A percentile compares a stretch with the other conserved stretches of the same genome.
Conservation (phyloP, 73 alveolate species). For the Blepharisma stoltei region DNA sequence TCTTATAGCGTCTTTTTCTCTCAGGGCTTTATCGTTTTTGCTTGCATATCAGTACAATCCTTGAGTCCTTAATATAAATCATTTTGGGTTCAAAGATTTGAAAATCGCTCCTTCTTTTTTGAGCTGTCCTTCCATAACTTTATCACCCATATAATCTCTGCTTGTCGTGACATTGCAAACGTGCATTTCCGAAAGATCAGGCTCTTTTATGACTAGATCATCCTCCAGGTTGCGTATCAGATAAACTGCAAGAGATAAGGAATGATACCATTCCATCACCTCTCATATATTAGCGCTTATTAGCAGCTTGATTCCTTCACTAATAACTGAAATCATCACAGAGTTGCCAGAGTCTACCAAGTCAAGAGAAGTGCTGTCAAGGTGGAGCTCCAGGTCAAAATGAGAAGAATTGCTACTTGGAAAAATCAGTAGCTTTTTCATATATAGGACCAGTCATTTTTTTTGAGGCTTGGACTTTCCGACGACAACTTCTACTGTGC, state of each 20-base stretch:
- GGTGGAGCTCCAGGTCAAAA: background rate
- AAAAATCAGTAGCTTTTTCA: background rate
- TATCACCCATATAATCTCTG: slow-evolving; percentile 2
- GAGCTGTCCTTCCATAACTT: background rate
- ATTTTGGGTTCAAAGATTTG: background rate
- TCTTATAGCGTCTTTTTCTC: too few relatives aligned
- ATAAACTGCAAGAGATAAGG: background rate
- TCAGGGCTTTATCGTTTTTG: background rate
- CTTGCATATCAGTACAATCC: background rate
- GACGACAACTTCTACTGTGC: background rate
- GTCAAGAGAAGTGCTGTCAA: background rate
- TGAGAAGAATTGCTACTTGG: background rate
- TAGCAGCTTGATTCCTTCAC: background rate
- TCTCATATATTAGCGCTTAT: background rate
- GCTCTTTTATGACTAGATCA: background rate
- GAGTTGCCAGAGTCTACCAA: background rate
- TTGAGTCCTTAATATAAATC: background rate
- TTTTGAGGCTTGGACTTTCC: background rate
- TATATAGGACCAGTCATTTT: background rate
- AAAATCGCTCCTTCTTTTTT: slow-evolving; percentile 6
- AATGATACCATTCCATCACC: slow-evolving; percentile 27
- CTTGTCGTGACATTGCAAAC: background rate
- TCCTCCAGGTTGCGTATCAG: background rate
- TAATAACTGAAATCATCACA: background rate
- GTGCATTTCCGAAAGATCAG: background rate